Percentiles rank a stretch among this genome's conserved stretches.
phyloP scores from a whole-genome alignment of 2,329 filamentous ascomycete species.

The Pseudocercospora ulei region DNA sequence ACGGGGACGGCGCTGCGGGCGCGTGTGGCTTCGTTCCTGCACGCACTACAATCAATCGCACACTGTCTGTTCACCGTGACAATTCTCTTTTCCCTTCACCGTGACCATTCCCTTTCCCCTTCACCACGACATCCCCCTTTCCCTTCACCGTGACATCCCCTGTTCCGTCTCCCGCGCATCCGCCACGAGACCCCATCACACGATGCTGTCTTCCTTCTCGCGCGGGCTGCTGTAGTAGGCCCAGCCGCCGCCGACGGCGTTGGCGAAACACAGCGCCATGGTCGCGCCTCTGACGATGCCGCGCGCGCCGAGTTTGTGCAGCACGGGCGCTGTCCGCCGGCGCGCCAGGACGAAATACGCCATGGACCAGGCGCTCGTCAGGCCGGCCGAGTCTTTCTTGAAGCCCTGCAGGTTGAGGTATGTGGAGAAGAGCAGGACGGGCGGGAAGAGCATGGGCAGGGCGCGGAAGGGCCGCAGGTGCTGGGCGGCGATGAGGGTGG shows the following conservation, averaged over 20 bases:
- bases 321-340: conserved; percentile 46
- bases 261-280: conserved; percentile 44
- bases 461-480: conserved; percentile 57
- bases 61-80: no score
- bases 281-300: conserved; percentile 47
- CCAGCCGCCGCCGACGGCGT: conserved; percentile 44
- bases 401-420: conserved; percentile 56
- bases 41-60: no score
- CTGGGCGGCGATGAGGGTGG: conserved; percentile 56
- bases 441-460: conserved; percentile 58
- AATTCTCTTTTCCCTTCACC: no score
- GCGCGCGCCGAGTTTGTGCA: conserved; percentile 43
- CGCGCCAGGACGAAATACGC: conserved; percentile 55
- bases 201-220: conserved; percentile 13
- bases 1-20: no score
- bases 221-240: conserved; percentile 37
- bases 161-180: no score
- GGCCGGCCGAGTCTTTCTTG: conserved; percentile 54
- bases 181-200: no score
- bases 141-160: no score
- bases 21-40: no score
- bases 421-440: conserved; percentile 54
- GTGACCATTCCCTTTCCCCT: no score
- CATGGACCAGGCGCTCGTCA: conserved; percentile 56
- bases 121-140: no score